Evolutionary conservation across 2,329 filamentous ascomycete species (phyloP).

Genomic region (Botrytis fragariae): DNA sequence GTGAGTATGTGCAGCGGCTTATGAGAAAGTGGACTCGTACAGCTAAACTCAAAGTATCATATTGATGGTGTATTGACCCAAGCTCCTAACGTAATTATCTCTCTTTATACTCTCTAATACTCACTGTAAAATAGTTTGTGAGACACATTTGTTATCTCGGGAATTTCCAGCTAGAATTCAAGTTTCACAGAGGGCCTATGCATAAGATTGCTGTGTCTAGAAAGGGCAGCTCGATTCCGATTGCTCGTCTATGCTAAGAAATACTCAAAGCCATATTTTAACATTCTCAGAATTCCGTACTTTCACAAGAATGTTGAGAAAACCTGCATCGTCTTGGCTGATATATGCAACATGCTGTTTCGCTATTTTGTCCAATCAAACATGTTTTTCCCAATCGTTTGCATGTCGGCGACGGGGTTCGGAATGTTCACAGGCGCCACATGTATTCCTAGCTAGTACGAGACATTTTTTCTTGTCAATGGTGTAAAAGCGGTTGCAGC

Average conservation of each 20-base stretch:
- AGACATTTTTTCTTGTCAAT: not conserved
- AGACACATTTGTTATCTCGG: not conserved
- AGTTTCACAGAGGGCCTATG: slow-evolving; percentile 21
- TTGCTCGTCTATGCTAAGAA: not conserved
- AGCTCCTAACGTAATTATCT: not conserved
- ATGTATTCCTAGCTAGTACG: not conserved
- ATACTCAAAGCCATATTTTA: not conserved
- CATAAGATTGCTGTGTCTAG: slow-evolving; percentile 5
- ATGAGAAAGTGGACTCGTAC: slow-evolving; percentile 22
- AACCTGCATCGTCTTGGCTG: not conserved
- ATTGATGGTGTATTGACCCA: not conserved
- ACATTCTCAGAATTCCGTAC: too few relatives aligned
- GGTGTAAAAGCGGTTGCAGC: not conserved
- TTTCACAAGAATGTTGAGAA: not conserved
- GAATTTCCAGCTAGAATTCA: not conserved
- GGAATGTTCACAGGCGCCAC: not conserved
- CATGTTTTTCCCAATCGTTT: not conserved
- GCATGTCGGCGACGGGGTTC: not conserved
- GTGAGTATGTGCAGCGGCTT: slow-evolving; percentile 31
- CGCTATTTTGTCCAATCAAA: not conserved
- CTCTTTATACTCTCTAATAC: not conserved
- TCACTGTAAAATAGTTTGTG: not conserved
- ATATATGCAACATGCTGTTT: not conserved
- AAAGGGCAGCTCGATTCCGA: not conserved
- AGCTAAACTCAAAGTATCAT: not conserved